Base-by-base conservation (phyloP, 805 yeast species). In the Geotrichum ghanense region DNA sequence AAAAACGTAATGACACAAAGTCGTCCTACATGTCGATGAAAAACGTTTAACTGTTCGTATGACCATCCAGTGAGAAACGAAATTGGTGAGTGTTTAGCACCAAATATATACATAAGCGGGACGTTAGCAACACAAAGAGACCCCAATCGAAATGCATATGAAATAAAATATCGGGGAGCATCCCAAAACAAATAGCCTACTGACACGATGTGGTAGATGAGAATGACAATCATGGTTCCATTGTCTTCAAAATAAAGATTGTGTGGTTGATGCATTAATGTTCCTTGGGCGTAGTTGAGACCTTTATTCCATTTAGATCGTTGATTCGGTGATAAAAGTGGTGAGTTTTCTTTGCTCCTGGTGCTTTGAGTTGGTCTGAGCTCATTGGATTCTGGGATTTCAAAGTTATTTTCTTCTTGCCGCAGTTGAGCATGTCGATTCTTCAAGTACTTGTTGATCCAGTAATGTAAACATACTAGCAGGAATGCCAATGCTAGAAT, bases 21-120 rank as follows among this genome's bases (percentile, higher is more conserved):
- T 2, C 40, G 42, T 12, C 72, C 74, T 19, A 60, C 61, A 42
- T 57, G 66, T 48, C 71, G 70, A 52, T 71, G 75, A 45, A 64
- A 54, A 26, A 60, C 61, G 49, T 70, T 71, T 47, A 71, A 56
- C 50, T 69, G 70, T 50, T 71, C 75, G 52, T 71, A 71, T 21
- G 70, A 61, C 48, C 70, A 62, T 1, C 75, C 75, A 0, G 73
- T 68, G 16, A 56, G 43, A 23, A 35, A 46, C 5, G 51, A 45
- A 3, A 56, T 27, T 1, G 59, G 59, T 3, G 52, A 43, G 42
- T 52, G 56, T 45, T 56, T 56, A 3, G 56, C 54, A 1, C 59
- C 59, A 7, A 56, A 46, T 17, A 56, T 51, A 43, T 55, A 56
- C 2, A 56, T 39, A n/a, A 56, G 3, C 3, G 56, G 55, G 23